Evolutionary conservation across 805 yeast genomes (phyloP), one percentile per base, ranked within the genome.

Genomic region (Yarrowia hollandica): DNA sequence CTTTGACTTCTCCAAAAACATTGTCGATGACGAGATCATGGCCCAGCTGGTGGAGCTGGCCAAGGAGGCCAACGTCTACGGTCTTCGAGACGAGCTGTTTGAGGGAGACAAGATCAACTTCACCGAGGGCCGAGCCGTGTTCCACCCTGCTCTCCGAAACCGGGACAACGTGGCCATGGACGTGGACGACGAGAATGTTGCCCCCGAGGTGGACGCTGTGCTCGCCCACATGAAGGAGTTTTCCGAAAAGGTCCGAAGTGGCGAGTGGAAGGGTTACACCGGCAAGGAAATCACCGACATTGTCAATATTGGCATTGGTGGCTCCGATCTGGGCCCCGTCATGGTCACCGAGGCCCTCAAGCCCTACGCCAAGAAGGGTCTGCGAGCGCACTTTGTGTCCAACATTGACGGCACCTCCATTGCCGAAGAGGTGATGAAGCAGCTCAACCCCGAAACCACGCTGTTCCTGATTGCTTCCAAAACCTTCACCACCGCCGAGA

Each of bases 401-500:
- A 94, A 94, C 83, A 92, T 94, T 71, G 99, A 94, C 73, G 99
- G 99, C 73, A 94, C 99, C 60, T 96, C 91, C 77, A 80, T 92
- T 73, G 94, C 96, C 63, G 99, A 92, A 78, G 63, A 61, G 69
- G 82, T 90, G 61, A 78, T 94, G 72, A 88, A 88, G 75, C 72
- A 72, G 59, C 79, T 88, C 68, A 75, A 89, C 74, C 86, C 92
- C 60, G 99, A 94, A 75, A 88, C 97, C 62, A 94, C 99, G 33
- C 80, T 94, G 74, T 72, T 72, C 65, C 79, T 89, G 75, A 79
- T 91, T 71, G 97, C 97, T 41, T 91, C 97, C 64, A 94, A 94
- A 84, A 94, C 99, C 63, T 94, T 94, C 83, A 94, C 99, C 71
- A 94, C 99, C 65, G 97, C 98, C 62, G 99, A 94, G 80, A 94